phyloP scores from a whole-genome alignment of 495 filamentous ascomycete genomes.

The Coniosporium apollinis region DNA sequence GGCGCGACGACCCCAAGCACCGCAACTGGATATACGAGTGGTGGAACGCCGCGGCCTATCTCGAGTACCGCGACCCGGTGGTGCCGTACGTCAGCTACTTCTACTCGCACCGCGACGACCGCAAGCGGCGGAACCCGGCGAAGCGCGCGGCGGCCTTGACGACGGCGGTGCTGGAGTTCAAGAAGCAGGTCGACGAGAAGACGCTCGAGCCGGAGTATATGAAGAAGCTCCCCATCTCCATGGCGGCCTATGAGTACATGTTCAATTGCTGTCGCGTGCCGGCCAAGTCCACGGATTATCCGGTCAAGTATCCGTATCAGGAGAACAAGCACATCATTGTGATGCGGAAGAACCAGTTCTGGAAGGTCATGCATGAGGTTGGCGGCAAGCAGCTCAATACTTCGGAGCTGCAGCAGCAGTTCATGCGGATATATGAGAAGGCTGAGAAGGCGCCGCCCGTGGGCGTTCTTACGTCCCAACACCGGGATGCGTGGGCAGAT shows the following conservation, averaged over 20 bases:
- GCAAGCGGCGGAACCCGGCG: constrained; percentile 67
- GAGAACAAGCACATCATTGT: constrained; percentile 76
- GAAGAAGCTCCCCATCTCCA: constrained; percentile 86
- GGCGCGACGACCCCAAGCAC: constrained; percentile 62
- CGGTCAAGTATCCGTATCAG: constrained; percentile 57
- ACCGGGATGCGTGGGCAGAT: constrained; percentile 85
- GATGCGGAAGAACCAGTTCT: constrained; percentile 91
- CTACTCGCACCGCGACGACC: constrained; percentile 93
- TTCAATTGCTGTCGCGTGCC: constrained; percentile 88
- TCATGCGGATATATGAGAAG: constrained; percentile 66
- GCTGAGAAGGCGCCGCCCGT: constrained; percentile 55
- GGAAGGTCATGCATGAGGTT: constrained; percentile 63
- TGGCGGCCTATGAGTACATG: constrained; percentile 98
- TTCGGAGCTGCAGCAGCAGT: constrained; percentile 74
- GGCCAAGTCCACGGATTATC: constrained; percentile 64
- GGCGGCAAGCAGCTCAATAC: constrained; percentile 71
- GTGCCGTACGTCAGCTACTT: constrained; percentile 99
- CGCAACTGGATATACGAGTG: constrained; percentile 95
- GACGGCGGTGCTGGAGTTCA: constrained; percentile 77
- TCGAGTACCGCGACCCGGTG: constrained; percentile 85
- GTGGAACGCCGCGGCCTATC: constrained; percentile 93
- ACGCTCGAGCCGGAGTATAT: constrained; percentile 95
- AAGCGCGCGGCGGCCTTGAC: constrained; percentile 87
- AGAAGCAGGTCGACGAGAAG: constrained; percentile 70
- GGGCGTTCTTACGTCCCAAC: constrained; percentile 75